Base-by-base conservation (phyloP, 768 basidiomycete species). In the Tricholoma flavovirens region DNA sequence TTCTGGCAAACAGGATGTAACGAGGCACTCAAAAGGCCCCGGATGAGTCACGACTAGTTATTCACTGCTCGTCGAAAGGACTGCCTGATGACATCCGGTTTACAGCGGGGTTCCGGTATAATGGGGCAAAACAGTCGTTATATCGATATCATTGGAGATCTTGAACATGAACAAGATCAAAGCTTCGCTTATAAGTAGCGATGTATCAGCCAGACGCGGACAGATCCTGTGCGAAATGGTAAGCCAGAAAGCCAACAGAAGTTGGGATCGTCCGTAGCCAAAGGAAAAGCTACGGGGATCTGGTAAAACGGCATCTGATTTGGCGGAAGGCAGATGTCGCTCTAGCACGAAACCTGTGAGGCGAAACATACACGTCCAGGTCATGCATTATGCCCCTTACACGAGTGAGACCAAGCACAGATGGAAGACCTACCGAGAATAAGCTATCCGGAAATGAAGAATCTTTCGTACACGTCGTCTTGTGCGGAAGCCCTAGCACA, bases 321-420 rank as follows among this genome's bases (percentile, higher is more conserved):
- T 54, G 36, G 43, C 38, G 12, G 56, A 22, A 19, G 57, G 30
- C 12, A 68, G 32, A 50, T 56, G 65, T 15, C 69, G 62, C 22
- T 64, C 61, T 5, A 69, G 71, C 15, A 60, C 59, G 56, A 72
- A n/a, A 72, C 11, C 29, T 43, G 32, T 62, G 51, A 5, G 70
- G 69, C 43, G 69, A 60, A 2, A 66, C 63, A 55, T 67, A 73
- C 4, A 61, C 61, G 5, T 62, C 38, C 1, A 62, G 66, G 59
- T 77, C 68, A 11, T 63, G 66, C 3, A 71, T 61, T 24, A 76
- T 60, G 0, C 51, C 60, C 72, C 74, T 55, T 15, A 8, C 17
- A 19, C 5, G 2, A 19, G 7, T 42, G 19, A 42, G 10, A 17
- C 40, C 40, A 19, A 19, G 17, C n/a, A 8, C 17, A 19, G 8